Base-by-base conservation (phyloP, 495 filamentous ascomycete genomes). In the Penicillium verhagenii region DNA sequence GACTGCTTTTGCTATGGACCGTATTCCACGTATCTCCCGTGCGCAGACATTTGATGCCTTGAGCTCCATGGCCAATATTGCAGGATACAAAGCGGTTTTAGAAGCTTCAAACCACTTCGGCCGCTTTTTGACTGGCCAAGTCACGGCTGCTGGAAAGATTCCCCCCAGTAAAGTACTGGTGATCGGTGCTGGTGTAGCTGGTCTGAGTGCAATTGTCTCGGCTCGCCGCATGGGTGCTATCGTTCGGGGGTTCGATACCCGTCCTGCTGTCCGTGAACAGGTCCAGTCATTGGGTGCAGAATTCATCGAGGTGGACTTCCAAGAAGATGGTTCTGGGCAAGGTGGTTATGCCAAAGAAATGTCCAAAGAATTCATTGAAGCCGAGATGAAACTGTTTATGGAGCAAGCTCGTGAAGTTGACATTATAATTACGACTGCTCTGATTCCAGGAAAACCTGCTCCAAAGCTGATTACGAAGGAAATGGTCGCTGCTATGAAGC, bases 321-420 rank as follows among this genome's bases (percentile, higher is more conserved):
- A 91, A 53, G 89, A 93, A 69, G 89, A 92, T 53, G 89, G 89
- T 13, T 80, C 86, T n/a, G 89, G 89, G 2, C 80, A 86, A 14
- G 89, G 89, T 19, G 89, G 89, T 10, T 93, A 93, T 54, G 88
- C 86, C 31, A 93, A 93, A 59, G 87, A 89, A 63, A 93, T 93
- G 89, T 91, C 88, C 48, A 88, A 89, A 58, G 89, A 91, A 65
- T 93, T 93, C 66, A 89, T 90, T 64, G 89, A 88, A 54, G 89
- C 89, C 7, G 89, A 93, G 64, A 92, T 91, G 89, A 90, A 87
- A 67, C 77, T 93, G 23, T 93, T 93, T 61, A 83, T 86, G 61
- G 85, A 91, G 60, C 89, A 92, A 64, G 86, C 86, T 51, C 80
- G 79, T 14, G 89, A 92, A 38, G 88, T 92, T n/a, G 89, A 93